Base-by-base conservation (phyloP, 2,329 filamentous ascomycete genomes). In the Beauveria sp. region DNA sequence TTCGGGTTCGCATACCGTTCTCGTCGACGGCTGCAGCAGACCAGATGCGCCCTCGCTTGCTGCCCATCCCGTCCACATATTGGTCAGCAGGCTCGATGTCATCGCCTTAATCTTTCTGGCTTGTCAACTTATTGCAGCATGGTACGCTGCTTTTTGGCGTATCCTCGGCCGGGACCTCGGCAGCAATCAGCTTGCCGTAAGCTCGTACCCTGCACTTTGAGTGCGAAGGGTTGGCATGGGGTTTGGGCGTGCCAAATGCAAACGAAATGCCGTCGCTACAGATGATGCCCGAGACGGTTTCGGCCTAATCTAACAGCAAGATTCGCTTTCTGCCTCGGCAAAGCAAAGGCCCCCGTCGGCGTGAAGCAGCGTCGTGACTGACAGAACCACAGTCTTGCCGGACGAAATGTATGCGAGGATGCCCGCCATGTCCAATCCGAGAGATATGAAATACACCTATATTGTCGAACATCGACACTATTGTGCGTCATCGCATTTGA, bases 51-150 rank as follows among this genome's bases (percentile, higher is more conserved):
- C 79, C 12, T 34, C 10, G 12, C 30, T 34, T 34, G 91, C 96
- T 62, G 96, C 76, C 34, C 70, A 91, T 95, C 73, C 96, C 96
- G 53, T 96, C 82, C 61, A 96, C 85, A 68, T 95, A 96, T 18
- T 65, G 63, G 18, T 65, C 60, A 14, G 64, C 55, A 56, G 63
- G 62, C 54, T 66, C 63, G 55, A 65, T 59, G 5, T 56, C 49
- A 30, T 46, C 30, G 12, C 38, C 18, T 5, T n/a, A 12, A 3
- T n/a, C 7, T 6, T n/a, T n/a, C 26, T 52, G n/a, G 14, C 40
- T 43, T 18, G 24, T 46, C n/a, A 26, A 26, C 18, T 18, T 26
- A 10, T 7, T 22, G 3, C 1, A 52, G 22, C 9, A 42, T 22
- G 26, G 30, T 10, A 22, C 16, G 30, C 16, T 49, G 20, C 34